Base-by-base conservation (phyloP, 2,329 filamentous ascomycete species). In the Cordyceps militaris region DNA sequence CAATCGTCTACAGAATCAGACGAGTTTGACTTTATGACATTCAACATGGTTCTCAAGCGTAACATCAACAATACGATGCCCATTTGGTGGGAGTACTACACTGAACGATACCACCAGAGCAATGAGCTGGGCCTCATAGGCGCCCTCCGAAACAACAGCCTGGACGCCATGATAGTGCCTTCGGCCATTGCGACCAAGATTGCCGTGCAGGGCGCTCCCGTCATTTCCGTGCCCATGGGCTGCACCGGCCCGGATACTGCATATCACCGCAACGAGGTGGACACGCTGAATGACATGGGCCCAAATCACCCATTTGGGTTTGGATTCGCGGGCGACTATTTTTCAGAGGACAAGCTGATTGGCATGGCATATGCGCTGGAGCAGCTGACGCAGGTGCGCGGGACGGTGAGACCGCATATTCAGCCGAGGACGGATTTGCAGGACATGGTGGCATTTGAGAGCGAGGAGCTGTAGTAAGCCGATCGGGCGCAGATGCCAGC, bases 311-410 rank as follows among this genome's bases (percentile, higher is more conserved):
- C 76, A 23, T 84, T 88, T 66, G 86, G 86, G 0, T 70, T 89
- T 11, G 76, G 76, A 8, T 88, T 89, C 63, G 71, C 87, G 47
- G 87, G 85, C 0, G 69, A 70, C 3, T 76, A 76, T 50, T 89
- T 81, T 73, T 80, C 76, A 36, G 86, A 89, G 67, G 80, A 79
- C 63, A 75, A 70, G 30, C 65, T 90, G 62, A 81, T 89, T 58
- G 81, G 80, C 0, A 78, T 84, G 65, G 86, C 85, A 7, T 88
- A 86, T 73, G 85, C 83, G 4, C 88, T 83, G 69, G 86, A 90
- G 73, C 82, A 87, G 71, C 72, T 75, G 61, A 86, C 70, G 0
- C 57, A 60, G 38, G 64, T 66, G 2, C 61, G 72, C 8, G 57
- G 63, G 11, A 60, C 57, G n/a, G 61, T 71, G 8, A 64, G 65